Percentiles rank a stretch among this genome's conserved stretches.
These are phyloP conservation scores for Maudiozyma turicensis DNA, from an alignment of 805 yeast species.

Conservation along the genomic window DNA sequence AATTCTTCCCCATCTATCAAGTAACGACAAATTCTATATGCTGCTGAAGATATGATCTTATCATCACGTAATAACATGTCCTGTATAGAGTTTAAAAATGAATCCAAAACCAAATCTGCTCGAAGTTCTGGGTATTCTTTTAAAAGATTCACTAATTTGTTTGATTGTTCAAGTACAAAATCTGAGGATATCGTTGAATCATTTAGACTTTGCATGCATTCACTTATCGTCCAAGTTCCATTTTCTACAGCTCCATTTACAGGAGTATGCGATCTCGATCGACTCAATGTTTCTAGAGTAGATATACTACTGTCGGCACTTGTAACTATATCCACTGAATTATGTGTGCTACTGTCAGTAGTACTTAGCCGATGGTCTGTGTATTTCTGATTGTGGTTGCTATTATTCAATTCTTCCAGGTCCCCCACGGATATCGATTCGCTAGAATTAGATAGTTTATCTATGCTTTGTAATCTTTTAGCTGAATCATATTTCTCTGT, in stretches of 20 bases:
- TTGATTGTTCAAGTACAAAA: constrained; percentile 43
- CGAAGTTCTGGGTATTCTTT: constrained; percentile 49
- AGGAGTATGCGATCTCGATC: neutral
- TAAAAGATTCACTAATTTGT: constrained; percentile 51
- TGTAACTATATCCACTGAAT: too few relatives aligned
- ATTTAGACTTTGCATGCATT: constrained; percentile 27
- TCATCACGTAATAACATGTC: constrained; percentile 47
- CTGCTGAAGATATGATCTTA: constrained; percentile 61
- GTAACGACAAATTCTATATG: constrained; percentile 63
- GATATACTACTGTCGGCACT: neutral
- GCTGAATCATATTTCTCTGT: constrained; percentile 18
- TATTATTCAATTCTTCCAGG: neutral
- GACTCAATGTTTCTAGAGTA: neutral
- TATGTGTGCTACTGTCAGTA: neutral
- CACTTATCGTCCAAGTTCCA: constrained; percentile 30
- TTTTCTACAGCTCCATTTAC: constrained; percentile 13
- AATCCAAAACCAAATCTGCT: constrained; percentile 51
- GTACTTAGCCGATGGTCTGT: neutral
- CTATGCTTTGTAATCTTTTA: constrained; percentile 4
- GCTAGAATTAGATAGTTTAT: neutral
- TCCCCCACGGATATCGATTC: neutral
- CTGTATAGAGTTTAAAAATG: constrained; percentile 50
- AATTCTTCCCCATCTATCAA: constrained; percentile 48
- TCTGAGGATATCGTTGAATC: constrained; percentile 19
- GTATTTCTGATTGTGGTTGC: neutral